Evolutionary conservation across 352 stramenopile species (phyloP).

Genomic region (Globisporangium yorkense): DNA sequence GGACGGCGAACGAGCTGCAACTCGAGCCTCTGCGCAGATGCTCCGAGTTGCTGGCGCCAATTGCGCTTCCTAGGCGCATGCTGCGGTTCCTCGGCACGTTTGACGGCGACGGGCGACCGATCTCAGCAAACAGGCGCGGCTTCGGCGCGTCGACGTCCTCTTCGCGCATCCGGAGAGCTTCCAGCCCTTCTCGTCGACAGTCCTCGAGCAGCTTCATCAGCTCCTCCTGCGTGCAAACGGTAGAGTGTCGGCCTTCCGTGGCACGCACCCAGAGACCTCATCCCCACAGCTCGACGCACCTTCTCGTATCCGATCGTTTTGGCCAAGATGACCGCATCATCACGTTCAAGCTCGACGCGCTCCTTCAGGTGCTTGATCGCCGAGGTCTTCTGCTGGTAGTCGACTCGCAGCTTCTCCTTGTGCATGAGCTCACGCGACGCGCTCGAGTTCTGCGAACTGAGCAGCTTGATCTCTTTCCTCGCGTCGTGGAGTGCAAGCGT

Average conservation of each 20-base stretch:
- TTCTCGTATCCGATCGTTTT: slow-evolving; percentile 37
- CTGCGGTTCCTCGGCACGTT: not conserved
- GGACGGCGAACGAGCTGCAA: slow-evolving; percentile 7
- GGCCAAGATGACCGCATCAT: slow-evolving; percentile 42
- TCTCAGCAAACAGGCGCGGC: slow-evolving; percentile 36
- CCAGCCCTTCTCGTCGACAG: slow-evolving; percentile 31
- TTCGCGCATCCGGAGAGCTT: slow-evolving; percentile 60
- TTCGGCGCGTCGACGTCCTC: slow-evolving; percentile 57
- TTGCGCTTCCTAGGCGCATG: not conserved
- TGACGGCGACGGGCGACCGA: slow-evolving; percentile 7
- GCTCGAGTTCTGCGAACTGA: slow-evolving; percentile 44
- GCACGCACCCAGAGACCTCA: not conserved
- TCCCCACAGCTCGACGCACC: slow-evolving; percentile 9
- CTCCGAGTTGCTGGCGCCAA: slow-evolving; percentile 3
- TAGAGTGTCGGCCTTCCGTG: not conserved
- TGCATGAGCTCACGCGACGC: slow-evolving; percentile 41
- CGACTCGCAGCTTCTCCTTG: slow-evolving; percentile 44
- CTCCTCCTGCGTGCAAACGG: slow-evolving; percentile 13
- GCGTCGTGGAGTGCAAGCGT: slow-evolving; percentile 46
- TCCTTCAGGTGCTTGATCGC: slow-evolving; percentile 45
- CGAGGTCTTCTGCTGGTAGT: slow-evolving; percentile 46
- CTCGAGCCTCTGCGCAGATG: slow-evolving; percentile 13
- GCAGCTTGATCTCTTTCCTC: slow-evolving; percentile 36
- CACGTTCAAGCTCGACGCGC: slow-evolving; percentile 42
- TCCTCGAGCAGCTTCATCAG: slow-evolving; percentile 32